Evolutionary conservation across 176 grass and related monocot species (phyloP).

Genomic region (Pharus latifolius): DNA sequence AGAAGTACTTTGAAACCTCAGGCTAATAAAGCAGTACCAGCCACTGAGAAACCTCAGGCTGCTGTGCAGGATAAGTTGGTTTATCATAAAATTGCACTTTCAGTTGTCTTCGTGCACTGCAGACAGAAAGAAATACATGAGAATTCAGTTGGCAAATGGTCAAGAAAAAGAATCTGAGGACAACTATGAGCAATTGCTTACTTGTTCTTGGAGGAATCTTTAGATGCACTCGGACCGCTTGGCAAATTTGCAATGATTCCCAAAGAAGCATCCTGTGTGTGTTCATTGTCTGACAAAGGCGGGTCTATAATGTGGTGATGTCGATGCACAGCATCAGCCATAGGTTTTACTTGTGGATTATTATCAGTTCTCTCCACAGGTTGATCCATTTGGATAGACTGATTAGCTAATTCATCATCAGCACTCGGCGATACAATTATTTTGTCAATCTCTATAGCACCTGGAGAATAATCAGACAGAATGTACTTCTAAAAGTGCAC

Average conservation of each 20-base stretch:
- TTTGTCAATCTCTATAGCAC: neutral
- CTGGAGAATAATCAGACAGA: constrained; percentile 9
- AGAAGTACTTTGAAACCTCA: neutral
- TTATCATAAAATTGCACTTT: constrained; percentile 10
- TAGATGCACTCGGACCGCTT: neutral
- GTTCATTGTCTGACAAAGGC: neutral
- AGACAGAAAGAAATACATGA: constrained; percentile 6
- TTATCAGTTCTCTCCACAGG: neutral
- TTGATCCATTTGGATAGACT: neutral
- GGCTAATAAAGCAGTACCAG: constrained; percentile 28
- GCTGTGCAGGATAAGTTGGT: constrained; percentile 2
- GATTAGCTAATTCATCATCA: neutral
- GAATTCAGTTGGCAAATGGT: neutral
- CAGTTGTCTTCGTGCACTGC: constrained; percentile 18
- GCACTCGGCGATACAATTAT: neutral
- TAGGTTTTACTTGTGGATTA: constrained; percentile 4
- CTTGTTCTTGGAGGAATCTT: constrained; percentile 14
- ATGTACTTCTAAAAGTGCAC: neutral
- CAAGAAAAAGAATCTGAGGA: neutral
- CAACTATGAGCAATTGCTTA: neutral
- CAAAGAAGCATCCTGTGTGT: constrained; percentile 22
- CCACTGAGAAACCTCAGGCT: neutral
- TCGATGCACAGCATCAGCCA: neutral
- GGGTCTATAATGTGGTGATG: neutral
- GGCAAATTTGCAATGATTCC: neutral